Conservation (phyloP, 768 basidiomycete genomes). For the Tylopilus felleus region DNA sequence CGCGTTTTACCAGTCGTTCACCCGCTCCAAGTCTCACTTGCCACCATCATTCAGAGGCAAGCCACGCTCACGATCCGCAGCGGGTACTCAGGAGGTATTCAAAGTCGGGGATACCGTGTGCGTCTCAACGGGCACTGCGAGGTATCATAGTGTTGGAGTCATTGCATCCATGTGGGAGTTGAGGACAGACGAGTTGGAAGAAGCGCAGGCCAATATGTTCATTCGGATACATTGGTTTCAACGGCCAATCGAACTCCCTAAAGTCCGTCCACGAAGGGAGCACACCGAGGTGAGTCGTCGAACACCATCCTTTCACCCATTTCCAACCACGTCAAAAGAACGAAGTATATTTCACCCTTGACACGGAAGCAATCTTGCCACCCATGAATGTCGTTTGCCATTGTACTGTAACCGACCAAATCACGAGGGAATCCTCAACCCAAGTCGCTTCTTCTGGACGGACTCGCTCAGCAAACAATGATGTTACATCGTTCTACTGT, state of each 20-base stretch:
- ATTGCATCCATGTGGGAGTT: conserved; percentile 69
- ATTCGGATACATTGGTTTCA: conserved; percentile 76
- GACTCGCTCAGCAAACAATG: conserved; percentile 12
- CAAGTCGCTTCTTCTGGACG: conserved; percentile 15
- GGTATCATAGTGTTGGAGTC: conserved; percentile 61
- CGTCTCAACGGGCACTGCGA: conserved; percentile 44
- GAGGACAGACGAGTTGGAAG: conserved; percentile 28
- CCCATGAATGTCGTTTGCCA: conserved; percentile 50
- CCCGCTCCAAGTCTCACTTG: conserved; percentile 13
- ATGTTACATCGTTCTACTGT: conserved; percentile 49
- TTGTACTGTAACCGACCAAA: conserved; percentile 44
- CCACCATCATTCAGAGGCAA: conserved; percentile 19
- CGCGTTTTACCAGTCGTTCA: conserved; percentile 30
- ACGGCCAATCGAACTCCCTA: conserved; percentile 59
- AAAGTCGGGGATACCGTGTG: conserved; percentile 66
- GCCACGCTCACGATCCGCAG: conserved; percentile 8
- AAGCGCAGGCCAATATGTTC: conserved; percentile 42
- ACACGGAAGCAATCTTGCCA: conserved; percentile 44
- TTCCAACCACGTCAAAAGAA: conserved; percentile 43
- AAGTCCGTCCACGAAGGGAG: conserved; percentile 55
- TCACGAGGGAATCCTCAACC: conserved; percentile 8
- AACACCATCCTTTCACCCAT: neutral
- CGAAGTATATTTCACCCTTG: conserved; percentile 69
- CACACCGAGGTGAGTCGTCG: conserved; percentile 51
- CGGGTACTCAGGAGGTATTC: conserved; percentile 34